A percentile compares a stretch with the other conserved stretches of the same genome.
Conservation (phyloP, 768 basidiomycete genomes). For the Nidula microcarpa region DNA sequence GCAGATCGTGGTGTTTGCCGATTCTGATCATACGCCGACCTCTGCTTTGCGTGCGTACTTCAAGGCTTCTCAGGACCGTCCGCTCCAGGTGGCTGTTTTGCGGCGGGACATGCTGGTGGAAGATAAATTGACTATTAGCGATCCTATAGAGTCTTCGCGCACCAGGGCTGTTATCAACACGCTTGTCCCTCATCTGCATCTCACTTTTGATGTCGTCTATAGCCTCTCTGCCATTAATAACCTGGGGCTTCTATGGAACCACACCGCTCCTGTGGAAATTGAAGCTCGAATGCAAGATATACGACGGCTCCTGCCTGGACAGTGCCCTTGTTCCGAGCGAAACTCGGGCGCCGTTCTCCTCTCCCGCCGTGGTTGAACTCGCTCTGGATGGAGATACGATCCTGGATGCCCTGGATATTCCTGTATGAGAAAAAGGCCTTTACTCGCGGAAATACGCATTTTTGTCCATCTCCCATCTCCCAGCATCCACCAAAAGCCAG, state of each 20-base stretch:
- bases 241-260: neutral
- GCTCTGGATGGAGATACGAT: no score
- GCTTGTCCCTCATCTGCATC: constrained; percentile 9
- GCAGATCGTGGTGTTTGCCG: constrained; percentile 11
- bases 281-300: neutral
- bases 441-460: no score
- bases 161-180: constrained; percentile 12
- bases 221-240: constrained; percentile 15
- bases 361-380: no score
- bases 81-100: constrained; percentile 10
- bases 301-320: neutral
- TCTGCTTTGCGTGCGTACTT: constrained; percentile 6
- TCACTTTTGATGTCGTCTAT: constrained; percentile 13
- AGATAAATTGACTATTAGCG: no score
- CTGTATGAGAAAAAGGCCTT: no score
- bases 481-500: no score
- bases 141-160: constrained; percentile 1
- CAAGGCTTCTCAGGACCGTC: constrained; percentile 5
- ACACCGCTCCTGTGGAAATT: neutral
- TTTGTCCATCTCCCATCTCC: no score
- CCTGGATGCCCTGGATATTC: no score
- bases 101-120: constrained; percentile 6
- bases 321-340: no score
- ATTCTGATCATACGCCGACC: constrained; percentile 5
- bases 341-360: no score